Base-by-base conservation (phyloP, 2,329 filamentous ascomycete species). In the Neonectria hederae region DNA sequence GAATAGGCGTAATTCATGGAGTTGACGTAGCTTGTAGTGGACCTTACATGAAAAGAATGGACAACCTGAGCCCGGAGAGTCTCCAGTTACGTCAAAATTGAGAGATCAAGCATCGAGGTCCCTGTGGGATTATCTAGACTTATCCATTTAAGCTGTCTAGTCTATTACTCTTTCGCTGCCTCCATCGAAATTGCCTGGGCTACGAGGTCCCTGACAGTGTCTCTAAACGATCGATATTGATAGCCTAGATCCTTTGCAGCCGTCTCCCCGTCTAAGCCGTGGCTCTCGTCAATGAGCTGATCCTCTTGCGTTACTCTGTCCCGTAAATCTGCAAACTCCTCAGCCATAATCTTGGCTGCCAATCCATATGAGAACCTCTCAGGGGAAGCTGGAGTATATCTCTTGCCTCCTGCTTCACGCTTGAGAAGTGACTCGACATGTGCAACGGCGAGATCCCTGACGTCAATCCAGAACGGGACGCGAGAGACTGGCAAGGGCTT, bases 341-440 rank as follows among this genome's bases (percentile, higher is more conserved):
- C 76, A 0, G 66, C 68, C 28, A 85, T 80, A 30, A 85, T 80
- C 11, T 78, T 72, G 0, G 81, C 80, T 0, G 81, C 83, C 13
- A 81, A 60, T 0, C 75, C 79, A 66, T 84, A 85, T 0, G 81
- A 81, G 59, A 85, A 86, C 5, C 76, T 74, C 65, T 85, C 80
- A 0, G 80, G 77, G 0, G 80, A 76, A 0, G 78, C 77, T 17
- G 79, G 75, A 1, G 78, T 74, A 62, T 78, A 85, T 46, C 83
- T 70, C 65, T 80, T 81, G 0, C 77, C 77, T 0, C 76, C 77
- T 1, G 72, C 80, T 3, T 78, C 77, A 0, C 73, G 73, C 3
- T 68, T 71, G 13, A 83, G 35, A 2, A 83, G 68, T 1, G 83
- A 81, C 46, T 79, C 77, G 1, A 82, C 78, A 66, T 84, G 83